A percentile compares a stretch with the other conserved stretches of the same genome.
These are phyloP conservation scores for Pholiota molesta DNA, from an alignment of 768 basidiomycete genomes.

Conservation along the genomic window DNA sequence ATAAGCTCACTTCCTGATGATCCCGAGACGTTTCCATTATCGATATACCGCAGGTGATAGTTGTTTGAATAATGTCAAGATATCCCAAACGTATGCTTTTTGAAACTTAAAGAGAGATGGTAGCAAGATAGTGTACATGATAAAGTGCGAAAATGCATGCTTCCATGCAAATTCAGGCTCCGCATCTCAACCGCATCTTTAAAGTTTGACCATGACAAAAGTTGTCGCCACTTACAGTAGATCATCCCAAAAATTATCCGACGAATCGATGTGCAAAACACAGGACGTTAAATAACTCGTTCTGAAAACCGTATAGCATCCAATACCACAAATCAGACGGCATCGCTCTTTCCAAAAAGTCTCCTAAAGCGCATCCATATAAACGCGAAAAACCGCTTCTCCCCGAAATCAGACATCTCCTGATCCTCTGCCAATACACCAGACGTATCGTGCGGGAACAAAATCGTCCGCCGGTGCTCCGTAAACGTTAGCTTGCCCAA, in stretches of 20 bases:
- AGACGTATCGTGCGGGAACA: slow-evolving; percentile 23
- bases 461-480: slow-evolving; percentile 32
- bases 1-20: background rate
- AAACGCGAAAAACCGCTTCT: slow-evolving; percentile 7
- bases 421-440: background rate
- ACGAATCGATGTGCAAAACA: background rate
- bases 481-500: slow-evolving; percentile 32
- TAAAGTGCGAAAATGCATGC: background rate
- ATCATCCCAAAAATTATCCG: too few species aligned
- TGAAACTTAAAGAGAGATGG: background rate
- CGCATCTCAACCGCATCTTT: background rate
- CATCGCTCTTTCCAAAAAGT: slow-evolving; percentile 10
- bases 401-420: slow-evolving; percentile 6
- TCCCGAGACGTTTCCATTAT: background rate
- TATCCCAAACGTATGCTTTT: background rate
- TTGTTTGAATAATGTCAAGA: background rate
- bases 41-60: background rate
- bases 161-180: background rate
- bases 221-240: background rate
- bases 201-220: background rate
- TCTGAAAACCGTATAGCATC: too few species aligned
- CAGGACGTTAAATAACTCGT: background rate
- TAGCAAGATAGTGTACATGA: too few species aligned
- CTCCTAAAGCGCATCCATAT: slow-evolving; percentile 15
- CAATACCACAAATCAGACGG: background rate